Evolutionary conservation across 2,329 filamentous ascomycete genomes (phyloP), one percentile per base, ranked within the genome.

Genomic region (Phoma sp.): DNA sequence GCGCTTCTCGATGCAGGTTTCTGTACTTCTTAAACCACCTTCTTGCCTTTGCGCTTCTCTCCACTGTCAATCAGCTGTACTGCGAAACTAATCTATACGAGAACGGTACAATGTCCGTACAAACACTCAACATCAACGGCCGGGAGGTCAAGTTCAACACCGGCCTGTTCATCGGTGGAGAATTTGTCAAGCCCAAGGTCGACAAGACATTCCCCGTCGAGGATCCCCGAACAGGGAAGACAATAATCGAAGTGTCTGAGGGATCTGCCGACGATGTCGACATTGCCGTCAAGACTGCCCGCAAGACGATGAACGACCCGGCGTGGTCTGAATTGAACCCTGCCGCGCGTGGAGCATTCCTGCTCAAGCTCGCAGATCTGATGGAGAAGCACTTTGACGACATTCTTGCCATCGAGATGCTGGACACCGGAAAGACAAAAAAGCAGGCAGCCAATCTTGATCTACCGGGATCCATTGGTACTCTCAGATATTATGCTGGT

Each of bases 401-500:
- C 11, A 54, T 54, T 24, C 39, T 54, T 29, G 51, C 51, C 3
- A 48, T 54, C 14, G 51, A 54, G 23, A 54, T 54, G 51, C 41
- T 54, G 1, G 51, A 54, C 18, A 54, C 51, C 8, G 51, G 51
- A 29, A 54, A 54, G 30, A 49, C 51, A 10, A 54, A 49, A 29
- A 54, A 50, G 38, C 52, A 54, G 37, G 44, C 51, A 6, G 38
- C 51, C 82, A 83, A 4, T 66, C 85, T 46, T 47, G 88, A 91
- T 70, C 74, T 92, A 9, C 77, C 70, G 1, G 85, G 86, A 62
- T 81, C 87, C 7, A 77, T 87, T 48, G 76, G 72, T 8, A 81
- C 80, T 1, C 75, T 89, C 58, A 86, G 85, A 64, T 93, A 93
- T 75, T 93, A 93, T 66, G 89, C 86, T 35, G 90, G 90, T 47